These are phyloP conservation scores for Trichoderma polysporum DNA, from an alignment of 2,329 filamentous ascomycete genomes.

Conservation along the genomic window DNA sequence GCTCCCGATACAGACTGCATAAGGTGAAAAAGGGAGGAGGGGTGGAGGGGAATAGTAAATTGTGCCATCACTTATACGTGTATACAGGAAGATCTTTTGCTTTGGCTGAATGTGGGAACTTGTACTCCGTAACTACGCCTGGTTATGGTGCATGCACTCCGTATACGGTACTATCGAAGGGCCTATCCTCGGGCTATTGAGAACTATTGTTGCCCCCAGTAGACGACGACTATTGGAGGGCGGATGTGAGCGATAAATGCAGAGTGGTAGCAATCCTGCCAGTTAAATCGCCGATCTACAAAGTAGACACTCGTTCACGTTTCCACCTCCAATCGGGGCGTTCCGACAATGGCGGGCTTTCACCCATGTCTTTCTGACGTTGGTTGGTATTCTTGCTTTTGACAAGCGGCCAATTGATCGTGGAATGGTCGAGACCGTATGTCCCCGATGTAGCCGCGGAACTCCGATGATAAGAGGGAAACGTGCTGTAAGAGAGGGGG, in stretches of 20 bases:
- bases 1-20: conserved; percentile 7
- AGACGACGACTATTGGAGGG: background rate
- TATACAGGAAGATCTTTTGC: background rate
- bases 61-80: background rate
- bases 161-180: background rate
- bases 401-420: background rate
- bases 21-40: background rate
- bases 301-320: too few relatives aligned
- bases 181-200: background rate
- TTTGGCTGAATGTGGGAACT: background rate
- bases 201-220: background rate
- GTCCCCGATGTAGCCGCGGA: background rate
- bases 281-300: background rate
- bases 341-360: conserved; percentile 9
- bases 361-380: background rate
- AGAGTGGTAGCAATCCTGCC: background rate
- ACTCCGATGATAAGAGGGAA: background rate
- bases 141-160: background rate
- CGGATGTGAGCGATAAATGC: background rate
- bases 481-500: too few relatives aligned
- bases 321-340: background rate
- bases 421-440: background rate
- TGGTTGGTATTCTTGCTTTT: background rate
- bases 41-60: background rate
- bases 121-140: background rate